Percentiles rank a stretch among this genome's conserved stretches.
These are phyloP conservation scores for Drechmeria coniospora DNA, from an alignment of 2,329 filamentous ascomycete species.

Conservation along the genomic window DNA sequence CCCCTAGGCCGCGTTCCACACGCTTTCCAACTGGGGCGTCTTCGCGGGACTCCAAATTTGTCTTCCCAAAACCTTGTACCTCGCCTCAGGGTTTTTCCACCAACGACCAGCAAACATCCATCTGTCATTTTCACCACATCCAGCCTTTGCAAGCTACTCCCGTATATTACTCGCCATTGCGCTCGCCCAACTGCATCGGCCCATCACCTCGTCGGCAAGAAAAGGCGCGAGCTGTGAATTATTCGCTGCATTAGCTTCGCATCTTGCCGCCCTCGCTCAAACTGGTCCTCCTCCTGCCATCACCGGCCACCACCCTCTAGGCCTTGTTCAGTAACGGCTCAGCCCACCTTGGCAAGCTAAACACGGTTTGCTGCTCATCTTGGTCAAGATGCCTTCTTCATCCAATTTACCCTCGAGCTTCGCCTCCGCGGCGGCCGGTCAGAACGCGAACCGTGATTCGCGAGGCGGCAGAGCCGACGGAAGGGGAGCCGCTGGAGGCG, in stretches of 20 bases:
- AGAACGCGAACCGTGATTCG: constrained; percentile 46
- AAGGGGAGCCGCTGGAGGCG: constrained; percentile 43
- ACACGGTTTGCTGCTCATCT: constrained; percentile 4
- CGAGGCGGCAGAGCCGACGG: constrained; percentile 43
- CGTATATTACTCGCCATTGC: constrained; percentile 2
- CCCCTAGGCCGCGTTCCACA: not conserved
- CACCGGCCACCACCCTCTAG: not conserved
- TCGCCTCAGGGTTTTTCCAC: constrained; percentile 19
- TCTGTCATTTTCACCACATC: constrained; percentile 5
- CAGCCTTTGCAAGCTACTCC: constrained; percentile 4
- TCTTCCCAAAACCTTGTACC: constrained; percentile 16
- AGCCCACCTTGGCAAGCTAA: not conserved
- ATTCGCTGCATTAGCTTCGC: not conserved
- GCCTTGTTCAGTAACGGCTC: not conserved
- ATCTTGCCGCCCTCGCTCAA: not conserved
- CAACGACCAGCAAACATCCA: constrained; percentile 6
- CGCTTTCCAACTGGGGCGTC: constrained; percentile 5
- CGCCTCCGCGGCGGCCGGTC: constrained; percentile 67
- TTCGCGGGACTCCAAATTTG: constrained; percentile 15
- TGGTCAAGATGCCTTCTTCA: constrained; percentile 42
- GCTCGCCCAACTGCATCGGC: constrained; percentile 4
- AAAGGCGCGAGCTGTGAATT: constrained; percentile 1
- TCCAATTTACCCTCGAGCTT: constrained; percentile 70
- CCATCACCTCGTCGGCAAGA: not conserved
- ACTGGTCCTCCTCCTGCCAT: no score